Evolutionary conservation across 345 rosid species (phyloP).

Genomic region (Triadica sebifera): DNA sequence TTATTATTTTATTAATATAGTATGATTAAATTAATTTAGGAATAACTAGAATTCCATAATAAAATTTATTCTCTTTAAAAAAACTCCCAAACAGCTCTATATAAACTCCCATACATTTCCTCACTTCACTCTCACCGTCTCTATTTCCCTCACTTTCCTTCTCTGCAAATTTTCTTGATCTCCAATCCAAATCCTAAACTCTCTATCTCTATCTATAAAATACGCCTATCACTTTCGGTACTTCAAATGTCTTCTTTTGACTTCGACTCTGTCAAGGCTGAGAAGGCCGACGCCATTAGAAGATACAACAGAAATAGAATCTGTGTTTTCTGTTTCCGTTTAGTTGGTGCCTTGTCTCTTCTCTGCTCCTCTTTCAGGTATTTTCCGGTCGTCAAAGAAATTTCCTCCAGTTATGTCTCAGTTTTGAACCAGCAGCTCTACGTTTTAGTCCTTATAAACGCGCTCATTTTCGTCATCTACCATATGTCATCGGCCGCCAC

Average conservation of each 20-base stretch:
- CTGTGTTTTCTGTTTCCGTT: constrained; percentile 20
- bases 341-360: constrained; percentile 20
- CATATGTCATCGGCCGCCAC: constrained; percentile 23
- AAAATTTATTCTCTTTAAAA: too few species aligned
- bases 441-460: constrained; percentile 42
- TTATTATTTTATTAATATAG: too few species aligned
- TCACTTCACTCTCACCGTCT: neutral
- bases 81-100: neutral
- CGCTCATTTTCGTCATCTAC: constrained; percentile 39
- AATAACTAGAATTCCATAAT: too few species aligned
- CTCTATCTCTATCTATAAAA: neutral
- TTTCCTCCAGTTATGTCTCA: constrained; percentile 15
- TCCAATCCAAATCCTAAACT: neutral
- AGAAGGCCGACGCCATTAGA: constrained; percentile 45
- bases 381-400: constrained; percentile 11
- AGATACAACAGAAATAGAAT: constrained; percentile 21
- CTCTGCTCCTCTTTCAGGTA: constrained; percentile 28
- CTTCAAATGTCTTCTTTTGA: constrained; percentile 16
- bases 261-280: constrained; percentile 31
- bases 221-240: neutral
- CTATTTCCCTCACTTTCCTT: constrained; percentile 6
- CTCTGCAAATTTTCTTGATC: too few species aligned
- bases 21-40: too few species aligned
- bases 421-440: constrained; percentile 19
- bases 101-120: too few species aligned